phyloP scores from a whole-genome alignment of 441 rosid genomes.

The Eruca vesicaria region DNA sequence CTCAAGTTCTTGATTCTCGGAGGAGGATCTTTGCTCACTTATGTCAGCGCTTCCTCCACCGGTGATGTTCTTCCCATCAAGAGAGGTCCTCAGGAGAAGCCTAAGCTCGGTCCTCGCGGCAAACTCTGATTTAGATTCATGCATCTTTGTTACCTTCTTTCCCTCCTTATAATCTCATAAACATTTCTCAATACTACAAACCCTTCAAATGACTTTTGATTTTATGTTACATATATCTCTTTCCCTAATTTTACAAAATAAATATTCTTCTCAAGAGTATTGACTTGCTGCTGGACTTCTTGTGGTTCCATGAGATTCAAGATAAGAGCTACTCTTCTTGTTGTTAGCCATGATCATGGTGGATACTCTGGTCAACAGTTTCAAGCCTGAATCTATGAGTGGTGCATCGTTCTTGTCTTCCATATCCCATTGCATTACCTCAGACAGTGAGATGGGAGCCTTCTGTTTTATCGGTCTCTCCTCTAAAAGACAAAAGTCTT shows the following conservation, averaged over 20 bases:
- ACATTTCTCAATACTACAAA: slow-evolving; percentile 11
- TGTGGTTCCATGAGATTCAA: slow-evolving; percentile 62
- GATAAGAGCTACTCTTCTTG: slow-evolving; percentile 56
- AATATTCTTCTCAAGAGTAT: neutral
- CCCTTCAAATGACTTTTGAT: neutral
- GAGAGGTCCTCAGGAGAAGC: slow-evolving; percentile 88
- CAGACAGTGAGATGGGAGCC: neutral
- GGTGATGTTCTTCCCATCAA: slow-evolving; percentile 78
- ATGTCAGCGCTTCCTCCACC: slow-evolving; percentile 61
- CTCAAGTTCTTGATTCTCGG: slow-evolving; percentile 89
- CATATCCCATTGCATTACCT: slow-evolving; percentile 55
- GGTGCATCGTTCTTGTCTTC: slow-evolving; percentile 41
- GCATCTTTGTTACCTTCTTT: slow-evolving; percentile 3
- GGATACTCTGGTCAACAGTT: slow-evolving; percentile 2
- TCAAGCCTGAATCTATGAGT: slow-evolving; percentile 32
- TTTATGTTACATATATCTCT: slow-evolving; percentile 18
- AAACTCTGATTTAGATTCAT: slow-evolving; percentile 48
- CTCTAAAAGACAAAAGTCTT: slow-evolving; percentile 17
- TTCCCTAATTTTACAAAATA: slow-evolving; percentile 16
- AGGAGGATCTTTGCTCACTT: slow-evolving; percentile 74
- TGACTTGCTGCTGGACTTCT: slow-evolving; percentile 59
- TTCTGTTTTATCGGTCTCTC: slow-evolving; percentile 7
- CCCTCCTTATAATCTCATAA: slow-evolving; percentile 9
- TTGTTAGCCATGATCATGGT: slow-evolving; percentile 38
- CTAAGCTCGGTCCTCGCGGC: slow-evolving; percentile 82